Evolutionary conservation across 2,329 filamentous ascomycete genomes (phyloP), one percentile per base, ranked within the genome.

Genomic region (Arthrocladium fulminans): DNA sequence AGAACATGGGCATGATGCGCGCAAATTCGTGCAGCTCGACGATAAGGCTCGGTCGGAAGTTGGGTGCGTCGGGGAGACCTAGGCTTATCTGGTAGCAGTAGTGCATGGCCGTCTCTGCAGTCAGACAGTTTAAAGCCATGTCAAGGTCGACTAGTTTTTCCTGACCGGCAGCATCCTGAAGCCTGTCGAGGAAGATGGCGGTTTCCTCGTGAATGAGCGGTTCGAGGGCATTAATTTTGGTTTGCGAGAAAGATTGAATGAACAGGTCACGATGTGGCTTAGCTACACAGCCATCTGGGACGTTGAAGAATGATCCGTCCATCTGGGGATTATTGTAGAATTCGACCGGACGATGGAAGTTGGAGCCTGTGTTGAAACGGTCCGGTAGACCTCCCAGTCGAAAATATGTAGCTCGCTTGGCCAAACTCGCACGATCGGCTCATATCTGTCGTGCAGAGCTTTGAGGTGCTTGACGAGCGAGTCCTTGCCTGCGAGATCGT

Each of bases 201-300:
- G 61, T 51, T 35, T 63, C 60, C 4, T 55, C 50, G 1, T 52
- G 45, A 39, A 66, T 57, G 30, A 61, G 35, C 2, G 55, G 46
- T 46, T 62, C 57, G 10, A 65, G 53, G n/a, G 51, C 49, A 1
- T 52, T 38, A 13, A 67, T 58, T 8, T 55, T 58, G 17, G 51
- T 53, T 38, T 57, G 60, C 34, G 58, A 60, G 53, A 67, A 67
- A 46, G 62, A 66, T 2, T 60, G 60, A 12, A 54, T 54, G 7
- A 65, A 52, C 13, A 44, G 20, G 27, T 52, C 50, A 17, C 48
- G 47, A 43, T 48, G 46, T 13, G 43, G 50, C 44, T 52, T 52
- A 38, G 48, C 50, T 8, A 45, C 49, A 22, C 45, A 38, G 1
- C 44, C 49, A 17, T 51, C 29, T 30, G 29, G 17, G 9, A 41